These are phyloP conservation scores for Phaeolepiota aurea DNA, from an alignment of 768 basidiomycete genomes.

Conservation along the genomic window DNA sequence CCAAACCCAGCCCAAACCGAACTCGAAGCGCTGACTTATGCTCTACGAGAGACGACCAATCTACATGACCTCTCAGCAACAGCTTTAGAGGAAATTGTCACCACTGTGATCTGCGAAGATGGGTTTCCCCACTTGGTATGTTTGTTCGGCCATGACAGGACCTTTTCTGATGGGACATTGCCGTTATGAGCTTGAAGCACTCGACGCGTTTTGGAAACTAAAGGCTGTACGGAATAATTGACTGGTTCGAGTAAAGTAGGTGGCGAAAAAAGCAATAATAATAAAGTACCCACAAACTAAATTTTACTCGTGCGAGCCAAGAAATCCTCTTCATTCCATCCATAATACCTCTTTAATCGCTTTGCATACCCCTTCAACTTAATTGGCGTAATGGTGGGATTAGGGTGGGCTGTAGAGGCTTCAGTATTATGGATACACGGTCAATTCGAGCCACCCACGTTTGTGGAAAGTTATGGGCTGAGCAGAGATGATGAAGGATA, in stretches of 20 bases:
- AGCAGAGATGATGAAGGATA: slow-evolving; percentile 1
- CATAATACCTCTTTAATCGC: slow-evolving; percentile 54
- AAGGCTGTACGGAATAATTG: not conserved
- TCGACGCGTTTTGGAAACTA: slow-evolving; percentile 9
- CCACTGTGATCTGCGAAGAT: slow-evolving; percentile 61
- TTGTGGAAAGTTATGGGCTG: slow-evolving; percentile 74
- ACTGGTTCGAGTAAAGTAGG: too few species aligned
- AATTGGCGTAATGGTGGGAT: slow-evolving; percentile 48
- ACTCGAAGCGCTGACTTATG: slow-evolving; percentile 5
- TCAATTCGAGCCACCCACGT: slow-evolving; percentile 32
- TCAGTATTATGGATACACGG: not conserved
- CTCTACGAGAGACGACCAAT: slow-evolving; percentile 33
- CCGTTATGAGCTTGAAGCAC: slow-evolving; percentile 9
- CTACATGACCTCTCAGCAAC: slow-evolving; percentile 46
- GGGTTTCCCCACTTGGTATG: slow-evolving; percentile 71
- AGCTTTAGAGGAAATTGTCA: slow-evolving; percentile 49
- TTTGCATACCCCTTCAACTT: slow-evolving; percentile 47
- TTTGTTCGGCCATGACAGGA: slow-evolving; percentile 2
- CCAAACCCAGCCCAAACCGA: too few species aligned
- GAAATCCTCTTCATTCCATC: slow-evolving; percentile 50
- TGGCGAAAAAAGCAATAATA: too few species aligned
- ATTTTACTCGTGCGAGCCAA: slow-evolving; percentile 12
- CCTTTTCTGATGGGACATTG: not conserved
- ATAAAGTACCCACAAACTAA: slow-evolving; percentile 1
- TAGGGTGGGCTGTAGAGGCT: slow-evolving; percentile 55